Conservation (phyloP, 331 rosid species). For the Quercus tomentella region DNA sequence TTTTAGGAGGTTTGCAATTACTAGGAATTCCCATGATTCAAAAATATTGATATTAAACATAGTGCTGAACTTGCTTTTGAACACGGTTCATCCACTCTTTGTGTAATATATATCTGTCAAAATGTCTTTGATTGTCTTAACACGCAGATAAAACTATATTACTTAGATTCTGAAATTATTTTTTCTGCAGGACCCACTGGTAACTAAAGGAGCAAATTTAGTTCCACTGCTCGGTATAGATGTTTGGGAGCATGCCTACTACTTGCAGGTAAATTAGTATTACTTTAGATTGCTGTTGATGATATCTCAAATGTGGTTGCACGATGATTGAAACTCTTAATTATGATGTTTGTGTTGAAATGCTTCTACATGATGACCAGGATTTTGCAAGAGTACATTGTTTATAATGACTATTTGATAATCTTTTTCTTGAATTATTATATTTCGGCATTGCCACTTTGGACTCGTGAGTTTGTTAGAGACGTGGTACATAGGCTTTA, state of each 20-base stretch:
- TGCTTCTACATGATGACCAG: not conserved
- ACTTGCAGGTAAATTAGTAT: constrained; percentile 69
- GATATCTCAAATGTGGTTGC: constrained; percentile 3
- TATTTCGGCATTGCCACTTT: not conserved
- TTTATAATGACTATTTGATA: not conserved
- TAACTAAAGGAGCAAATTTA: constrained; percentile 72
- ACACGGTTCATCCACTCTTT: not conserved
- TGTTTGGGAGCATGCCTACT: constrained; percentile 99
- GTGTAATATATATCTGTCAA: not conserved
- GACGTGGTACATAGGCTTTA: not conserved
- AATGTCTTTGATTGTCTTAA: not conserved
- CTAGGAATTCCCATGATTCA: not conserved
- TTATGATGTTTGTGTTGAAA: not conserved
- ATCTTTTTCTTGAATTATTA: not conserved
- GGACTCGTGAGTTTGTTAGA: not conserved
- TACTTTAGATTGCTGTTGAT: constrained; percentile 4
- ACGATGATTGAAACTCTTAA: not conserved
- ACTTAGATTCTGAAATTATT: constrained; percentile 14
- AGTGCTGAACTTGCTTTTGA: not conserved
- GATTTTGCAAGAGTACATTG: not conserved
- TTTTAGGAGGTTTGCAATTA: not conserved
- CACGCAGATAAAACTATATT: not conserved
- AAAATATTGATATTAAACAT: not conserved
- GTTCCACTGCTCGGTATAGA: constrained; percentile 95
- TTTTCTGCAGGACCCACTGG: constrained; percentile 81